phyloP scores from a whole-genome alignment of 305 asterid genomes.

The Solanum hybrid region DNA sequence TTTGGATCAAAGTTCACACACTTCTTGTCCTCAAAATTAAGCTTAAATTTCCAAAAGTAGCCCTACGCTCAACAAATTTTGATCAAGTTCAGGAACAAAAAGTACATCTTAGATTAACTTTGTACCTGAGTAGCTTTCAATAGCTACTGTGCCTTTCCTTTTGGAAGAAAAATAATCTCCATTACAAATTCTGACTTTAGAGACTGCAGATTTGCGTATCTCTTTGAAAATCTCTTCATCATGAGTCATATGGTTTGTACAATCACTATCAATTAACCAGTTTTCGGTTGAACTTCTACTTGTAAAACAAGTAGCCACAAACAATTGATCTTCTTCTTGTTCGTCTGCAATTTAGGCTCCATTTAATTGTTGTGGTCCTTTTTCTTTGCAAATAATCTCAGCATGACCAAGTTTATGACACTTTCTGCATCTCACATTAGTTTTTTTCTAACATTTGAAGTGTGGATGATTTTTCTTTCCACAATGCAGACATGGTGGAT shows the following conservation, averaged over 20 bases:
- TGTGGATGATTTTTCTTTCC: not conserved
- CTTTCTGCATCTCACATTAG: not conserved
- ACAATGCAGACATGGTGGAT: not conserved
- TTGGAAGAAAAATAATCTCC: not conserved
- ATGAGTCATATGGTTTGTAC: not conserved
- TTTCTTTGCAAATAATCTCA: not conserved
- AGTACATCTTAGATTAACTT: not conserved
- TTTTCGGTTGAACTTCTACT: not conserved
- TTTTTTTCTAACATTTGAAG: not conserved
- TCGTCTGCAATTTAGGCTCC: not conserved
- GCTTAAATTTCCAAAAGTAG: not conserved
- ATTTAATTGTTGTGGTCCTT: not conserved
- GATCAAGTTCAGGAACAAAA: not conserved
- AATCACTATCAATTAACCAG: constrained; percentile 1
- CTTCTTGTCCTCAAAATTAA: not conserved
- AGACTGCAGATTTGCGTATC: not conserved
- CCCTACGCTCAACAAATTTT: not conserved
- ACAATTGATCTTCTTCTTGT: not conserved
- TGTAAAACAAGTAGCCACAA: not conserved
- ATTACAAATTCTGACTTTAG: not conserved
- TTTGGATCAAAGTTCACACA: not conserved
- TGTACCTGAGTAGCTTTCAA: not conserved
- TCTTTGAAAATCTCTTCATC: not conserved
- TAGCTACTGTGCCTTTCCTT: not conserved
- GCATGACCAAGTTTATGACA: not conserved